phyloP scores from a whole-genome alignment of 2,329 filamentous ascomycete genomes.

The Trichoderma sp. region DNA sequence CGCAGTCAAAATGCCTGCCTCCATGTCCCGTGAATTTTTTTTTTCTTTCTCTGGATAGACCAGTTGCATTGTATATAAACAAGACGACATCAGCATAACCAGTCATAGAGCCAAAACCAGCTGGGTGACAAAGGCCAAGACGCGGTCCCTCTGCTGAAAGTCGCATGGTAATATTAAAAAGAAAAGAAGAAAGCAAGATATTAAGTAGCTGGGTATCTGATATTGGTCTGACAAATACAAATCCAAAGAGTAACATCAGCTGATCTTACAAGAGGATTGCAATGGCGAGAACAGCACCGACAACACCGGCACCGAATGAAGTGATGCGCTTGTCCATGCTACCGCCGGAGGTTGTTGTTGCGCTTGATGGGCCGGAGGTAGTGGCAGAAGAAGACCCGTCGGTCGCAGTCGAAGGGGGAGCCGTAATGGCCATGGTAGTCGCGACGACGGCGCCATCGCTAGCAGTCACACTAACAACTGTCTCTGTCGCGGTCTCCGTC shows the following conservation, averaged over 20 bases:
- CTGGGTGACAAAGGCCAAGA: neutral
- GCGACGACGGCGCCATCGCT: neutral
- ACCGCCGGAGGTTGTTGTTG: slow-evolving; percentile 17
- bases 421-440: neutral
- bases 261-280: slow-evolving; percentile 21
- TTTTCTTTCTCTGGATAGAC: neutral
- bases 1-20: neutral
- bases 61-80: slow-evolving; percentile 3
- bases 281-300: slow-evolving; percentile 19
- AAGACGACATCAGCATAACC: neutral
- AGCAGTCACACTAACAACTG: neutral
- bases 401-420: neutral
- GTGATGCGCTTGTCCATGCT: slow-evolving; percentile 21
- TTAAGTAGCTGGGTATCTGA: slow-evolving; percentile 9
- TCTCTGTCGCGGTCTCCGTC: slow-evolving; percentile 9
- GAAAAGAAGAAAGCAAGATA: neutral
- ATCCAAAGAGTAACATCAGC: neutral
- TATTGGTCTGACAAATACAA: neutral
- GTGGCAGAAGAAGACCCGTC: neutral
- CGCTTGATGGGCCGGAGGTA: neutral
- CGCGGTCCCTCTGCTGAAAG: neutral
- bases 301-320: slow-evolving; percentile 21
- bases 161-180: neutral
- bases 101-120: neutral
- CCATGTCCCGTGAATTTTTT: neutral